A percentile compares a stretch with the other conserved stretches of the same genome.
phyloP scores from a whole-genome alignment of 2,329 filamentous ascomycete genomes.

The Pseudocercospora cruenta region DNA sequence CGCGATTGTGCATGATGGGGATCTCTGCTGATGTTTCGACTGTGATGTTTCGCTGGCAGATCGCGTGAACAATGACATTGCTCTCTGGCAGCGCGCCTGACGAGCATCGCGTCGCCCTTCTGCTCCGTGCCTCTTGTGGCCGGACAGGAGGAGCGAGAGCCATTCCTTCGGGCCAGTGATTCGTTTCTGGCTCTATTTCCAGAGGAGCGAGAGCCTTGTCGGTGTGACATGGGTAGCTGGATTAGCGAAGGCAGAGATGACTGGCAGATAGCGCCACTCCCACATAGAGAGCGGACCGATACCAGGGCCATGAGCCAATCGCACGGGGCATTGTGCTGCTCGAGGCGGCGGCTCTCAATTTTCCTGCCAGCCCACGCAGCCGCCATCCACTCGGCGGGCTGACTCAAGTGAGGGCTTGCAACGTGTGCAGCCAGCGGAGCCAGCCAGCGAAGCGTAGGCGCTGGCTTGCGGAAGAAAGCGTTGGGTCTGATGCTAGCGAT shows the following conservation, averaged over 20 bases:
- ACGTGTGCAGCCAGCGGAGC: slow-evolving; percentile 7
- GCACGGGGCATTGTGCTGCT: slow-evolving; percentile 16
- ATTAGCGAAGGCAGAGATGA: slow-evolving; percentile 24
- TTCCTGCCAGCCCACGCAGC: slow-evolving; percentile 19
- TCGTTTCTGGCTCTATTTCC: slow-evolving; percentile 26
- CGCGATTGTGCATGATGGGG: slow-evolving; percentile 10
- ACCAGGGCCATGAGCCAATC: slow-evolving; percentile 23
- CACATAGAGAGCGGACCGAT: slow-evolving; percentile 21
- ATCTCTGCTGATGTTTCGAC: slow-evolving; percentile 15
- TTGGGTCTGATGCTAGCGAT: slow-evolving; percentile 11
- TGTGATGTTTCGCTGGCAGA: background rate
- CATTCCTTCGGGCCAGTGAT: slow-evolving; percentile 22
- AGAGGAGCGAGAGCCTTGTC: slow-evolving; percentile 20
- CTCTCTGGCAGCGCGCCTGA: slow-evolving; percentile 4
- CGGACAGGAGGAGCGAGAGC: slow-evolving; percentile 2
- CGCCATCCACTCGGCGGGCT: slow-evolving; percentile 19
- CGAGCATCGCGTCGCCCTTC: background rate
- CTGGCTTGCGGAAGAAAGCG: slow-evolving; percentile 6
- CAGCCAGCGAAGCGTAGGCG: slow-evolving; percentile 11
- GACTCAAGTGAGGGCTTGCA: slow-evolving; percentile 18
- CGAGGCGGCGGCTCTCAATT: slow-evolving; percentile 25
- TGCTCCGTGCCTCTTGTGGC: slow-evolving; percentile 14
- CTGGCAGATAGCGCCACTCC: slow-evolving; percentile 27
- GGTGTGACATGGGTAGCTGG: slow-evolving; percentile 23
- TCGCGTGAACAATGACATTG: background rate